phyloP scores from a whole-genome alignment of 2,329 filamentous ascomycete genomes.

The Bipolaris gigantea region DNA sequence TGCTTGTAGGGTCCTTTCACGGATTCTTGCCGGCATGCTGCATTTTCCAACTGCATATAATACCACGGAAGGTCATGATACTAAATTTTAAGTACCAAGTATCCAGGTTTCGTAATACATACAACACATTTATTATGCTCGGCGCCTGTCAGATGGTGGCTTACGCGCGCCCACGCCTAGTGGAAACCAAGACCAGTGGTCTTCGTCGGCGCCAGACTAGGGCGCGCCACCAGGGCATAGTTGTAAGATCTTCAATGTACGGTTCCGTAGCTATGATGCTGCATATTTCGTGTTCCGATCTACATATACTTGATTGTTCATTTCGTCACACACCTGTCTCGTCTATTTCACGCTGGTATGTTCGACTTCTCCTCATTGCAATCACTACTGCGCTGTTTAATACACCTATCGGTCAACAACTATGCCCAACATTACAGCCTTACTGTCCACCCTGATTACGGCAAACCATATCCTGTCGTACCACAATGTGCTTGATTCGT shows the following conservation, averaged over 20 bases:
- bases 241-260: constrained; percentile 7
- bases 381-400: background rate
- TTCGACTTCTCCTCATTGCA: background rate
- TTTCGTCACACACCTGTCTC: background rate
- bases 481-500: constrained; percentile 54
- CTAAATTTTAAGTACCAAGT: background rate
- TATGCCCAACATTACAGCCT: constrained; percentile 32
- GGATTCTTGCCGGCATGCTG: background rate
- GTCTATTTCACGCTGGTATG: background rate
- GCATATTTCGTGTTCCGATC: background rate
- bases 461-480: constrained; percentile 55
- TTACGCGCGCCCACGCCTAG: background rate
- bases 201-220: background rate
- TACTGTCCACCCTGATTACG: constrained; percentile 42
- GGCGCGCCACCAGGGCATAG: background rate
- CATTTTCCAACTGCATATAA: background rate
- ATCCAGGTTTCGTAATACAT: background rate
- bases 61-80: background rate
- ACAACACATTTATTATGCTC: background rate
- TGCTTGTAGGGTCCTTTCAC: background rate
- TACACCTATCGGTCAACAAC: background rate
- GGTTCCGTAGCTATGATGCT: constrained; percentile 7
- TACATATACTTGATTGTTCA: background rate
- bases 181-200: background rate
- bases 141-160: background rate